phyloP scores from a whole-genome alignment of 2,329 filamentous ascomycete genomes.

The Xylaria sp. region DNA sequence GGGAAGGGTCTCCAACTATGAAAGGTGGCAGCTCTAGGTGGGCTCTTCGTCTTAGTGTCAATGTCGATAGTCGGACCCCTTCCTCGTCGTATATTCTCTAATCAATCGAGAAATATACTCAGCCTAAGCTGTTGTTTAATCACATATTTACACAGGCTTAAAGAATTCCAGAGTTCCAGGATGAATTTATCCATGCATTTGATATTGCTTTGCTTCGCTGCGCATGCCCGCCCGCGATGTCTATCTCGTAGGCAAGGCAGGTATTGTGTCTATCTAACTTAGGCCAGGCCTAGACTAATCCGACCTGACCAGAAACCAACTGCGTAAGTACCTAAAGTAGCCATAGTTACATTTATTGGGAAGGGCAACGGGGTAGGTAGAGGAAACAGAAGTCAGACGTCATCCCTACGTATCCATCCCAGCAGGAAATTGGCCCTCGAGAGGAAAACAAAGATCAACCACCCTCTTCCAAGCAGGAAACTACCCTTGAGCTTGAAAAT shows the following conservation, averaged over 20 bases:
- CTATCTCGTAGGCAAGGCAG: slow-evolving; percentile 9
- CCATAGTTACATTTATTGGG: slow-evolving; percentile 24
- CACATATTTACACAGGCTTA: neutral
- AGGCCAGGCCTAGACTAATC: neutral
- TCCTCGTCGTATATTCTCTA: neutral
- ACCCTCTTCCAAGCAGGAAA: neutral
- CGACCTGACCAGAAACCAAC: slow-evolving; percentile 6
- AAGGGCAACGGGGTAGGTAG: slow-evolving; percentile 1
- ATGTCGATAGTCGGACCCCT: neutral
- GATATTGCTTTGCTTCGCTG: slow-evolving; percentile 4
- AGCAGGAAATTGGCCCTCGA: neutral
- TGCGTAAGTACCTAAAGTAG: slow-evolving; percentile 1
- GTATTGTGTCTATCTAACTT: slow-evolving; percentile 26
- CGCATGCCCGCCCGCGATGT: slow-evolving; percentile 3
- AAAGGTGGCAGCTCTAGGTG: no score
- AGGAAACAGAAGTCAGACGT: slow-evolving; percentile 6
- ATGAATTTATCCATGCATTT: slow-evolving; percentile 7
- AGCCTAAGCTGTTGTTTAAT: no score
- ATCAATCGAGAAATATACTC: neutral
- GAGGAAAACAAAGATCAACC: slow-evolving; percentile 6
- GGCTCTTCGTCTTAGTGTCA: no score
- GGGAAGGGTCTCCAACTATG: no score
- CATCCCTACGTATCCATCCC: slow-evolving; percentile 5
- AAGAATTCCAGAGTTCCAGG: neutral
- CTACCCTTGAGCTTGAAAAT: slow-evolving; percentile 12